phyloP scores from a whole-genome alignment of 139 green algal species.

The Chlamydomonas sp. region DNA sequence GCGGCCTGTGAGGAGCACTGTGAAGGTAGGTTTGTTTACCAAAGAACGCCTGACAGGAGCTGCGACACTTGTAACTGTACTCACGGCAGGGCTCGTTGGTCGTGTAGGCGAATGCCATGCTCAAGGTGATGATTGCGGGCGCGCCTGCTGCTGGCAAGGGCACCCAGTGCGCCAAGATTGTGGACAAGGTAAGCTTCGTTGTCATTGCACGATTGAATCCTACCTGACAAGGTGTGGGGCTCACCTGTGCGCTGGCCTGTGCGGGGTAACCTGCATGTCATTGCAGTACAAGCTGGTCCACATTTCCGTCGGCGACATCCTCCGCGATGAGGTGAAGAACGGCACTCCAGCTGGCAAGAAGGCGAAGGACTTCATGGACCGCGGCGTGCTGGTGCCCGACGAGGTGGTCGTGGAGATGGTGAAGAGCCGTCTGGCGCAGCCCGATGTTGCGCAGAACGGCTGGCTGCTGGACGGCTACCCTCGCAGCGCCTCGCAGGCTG shows the following conservation, averaged over 20 bases:
- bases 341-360: slow-evolving; percentile 76
- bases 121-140: slow-evolving; percentile 95
- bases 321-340: slow-evolving; percentile 93
- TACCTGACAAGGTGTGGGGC: neutral
- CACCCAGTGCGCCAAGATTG: slow-evolving; percentile 94
- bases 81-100: neutral
- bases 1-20: too few relatives aligned
- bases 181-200: slow-evolving; percentile 78
- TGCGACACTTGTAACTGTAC: too few relatives aligned
- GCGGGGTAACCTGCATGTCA: neutral
- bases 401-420: slow-evolving; percentile 96
- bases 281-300: slow-evolving; percentile 93
- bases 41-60: too few relatives aligned
- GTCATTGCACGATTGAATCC: neutral
- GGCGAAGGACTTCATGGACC: slow-evolving; percentile 94
- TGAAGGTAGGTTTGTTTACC: too few relatives aligned
- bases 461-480: slow-evolving; percentile 99
- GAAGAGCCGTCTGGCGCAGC: slow-evolving; percentile 72
- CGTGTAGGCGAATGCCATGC: slow-evolving; percentile 9
- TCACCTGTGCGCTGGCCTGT: neutral
- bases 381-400: slow-evolving; percentile 94
- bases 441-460: slow-evolving; percentile 68
- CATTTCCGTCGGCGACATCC: slow-evolving; percentile 96
- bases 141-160: slow-evolving; percentile 97
- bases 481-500: slow-evolving; percentile 88